Evolutionary conservation across 768 basidiomycete species (phyloP).

Genomic region (Pleurotus tuoliensis): DNA sequence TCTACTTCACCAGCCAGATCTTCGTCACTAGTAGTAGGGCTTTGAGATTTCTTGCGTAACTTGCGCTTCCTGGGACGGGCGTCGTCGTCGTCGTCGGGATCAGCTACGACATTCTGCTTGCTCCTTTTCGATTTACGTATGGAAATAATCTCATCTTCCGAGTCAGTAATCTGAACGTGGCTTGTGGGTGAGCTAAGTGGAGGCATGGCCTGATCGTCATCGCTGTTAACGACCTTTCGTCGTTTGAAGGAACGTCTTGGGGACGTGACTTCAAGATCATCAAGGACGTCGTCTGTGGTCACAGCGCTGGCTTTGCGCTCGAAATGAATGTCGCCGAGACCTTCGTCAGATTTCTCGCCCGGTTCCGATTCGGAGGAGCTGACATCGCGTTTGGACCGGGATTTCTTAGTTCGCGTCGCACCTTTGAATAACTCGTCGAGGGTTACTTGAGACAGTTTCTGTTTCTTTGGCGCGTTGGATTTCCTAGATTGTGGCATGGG

Average conservation of each 20-base stretch:
- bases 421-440: conserved; percentile 1
- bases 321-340: conserved; percentile 46
- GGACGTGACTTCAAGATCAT: conserved; percentile 10
- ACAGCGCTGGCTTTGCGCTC: conserved; percentile 25
- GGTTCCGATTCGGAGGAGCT: neutral
- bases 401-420: neutral
- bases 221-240: conserved; percentile 8
- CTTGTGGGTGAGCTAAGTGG: conserved; percentile 8
- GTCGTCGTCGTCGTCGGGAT: conserved; percentile 27
- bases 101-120: conserved; percentile 14
- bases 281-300: conserved; percentile 12
- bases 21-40: conserved; percentile 34
- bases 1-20: conserved; percentile 54
- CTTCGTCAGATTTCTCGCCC: conserved; percentile 9
- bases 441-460: neutral
- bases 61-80: conserved; percentile 32
- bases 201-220: conserved; percentile 17
- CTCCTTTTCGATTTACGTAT: neutral
- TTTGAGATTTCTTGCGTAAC: conserved; percentile 39
- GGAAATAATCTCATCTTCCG: conserved; percentile 11
- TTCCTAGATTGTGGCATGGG: neutral
- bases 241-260: conserved; percentile 9
- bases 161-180: conserved; percentile 1
- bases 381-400: neutral
- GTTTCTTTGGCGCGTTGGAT: neutral